Conservation (phyloP, 2,329 filamentous ascomycete species). For the Botrytis sinoallii region DNA sequence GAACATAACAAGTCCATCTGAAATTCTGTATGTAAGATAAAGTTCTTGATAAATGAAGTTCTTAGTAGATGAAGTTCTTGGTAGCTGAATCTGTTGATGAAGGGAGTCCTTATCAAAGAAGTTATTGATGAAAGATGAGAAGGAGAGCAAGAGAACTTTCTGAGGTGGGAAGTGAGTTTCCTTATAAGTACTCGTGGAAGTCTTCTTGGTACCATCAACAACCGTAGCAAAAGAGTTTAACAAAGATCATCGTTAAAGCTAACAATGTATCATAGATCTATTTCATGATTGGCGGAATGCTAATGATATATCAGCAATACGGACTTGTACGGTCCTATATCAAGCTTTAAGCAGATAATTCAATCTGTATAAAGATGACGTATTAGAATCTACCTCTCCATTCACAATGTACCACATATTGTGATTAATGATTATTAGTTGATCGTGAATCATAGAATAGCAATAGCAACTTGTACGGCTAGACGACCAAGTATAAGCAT, state of each 20-base stretch:
- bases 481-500: fast-evolving
- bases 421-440: neutral
- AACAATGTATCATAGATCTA: neutral
- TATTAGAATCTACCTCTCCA: neutral
- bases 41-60: neutral
- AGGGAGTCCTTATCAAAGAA: neutral
- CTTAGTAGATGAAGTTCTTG: too few species aligned
- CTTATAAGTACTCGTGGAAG: neutral
- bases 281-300: fast-evolving
- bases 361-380: too few species aligned
- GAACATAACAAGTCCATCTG: neutral
- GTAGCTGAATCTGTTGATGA: too few species aligned
- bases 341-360: too few species aligned
- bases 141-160: neutral
- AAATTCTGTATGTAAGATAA: neutral
- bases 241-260: neutral
- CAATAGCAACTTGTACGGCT: neutral
- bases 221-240: neutral
- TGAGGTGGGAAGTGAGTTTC: neutral
- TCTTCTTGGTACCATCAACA: neutral
- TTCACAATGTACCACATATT: neutral
- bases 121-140: neutral
- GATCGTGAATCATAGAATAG: neutral
- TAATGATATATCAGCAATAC: neutral
- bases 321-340: neutral